A percentile compares a stretch with the other conserved stretches of the same genome.
These are phyloP conservation scores for Citrus sp. DNA, from an alignment of 345 rosid species.

Conservation along the genomic window DNA sequence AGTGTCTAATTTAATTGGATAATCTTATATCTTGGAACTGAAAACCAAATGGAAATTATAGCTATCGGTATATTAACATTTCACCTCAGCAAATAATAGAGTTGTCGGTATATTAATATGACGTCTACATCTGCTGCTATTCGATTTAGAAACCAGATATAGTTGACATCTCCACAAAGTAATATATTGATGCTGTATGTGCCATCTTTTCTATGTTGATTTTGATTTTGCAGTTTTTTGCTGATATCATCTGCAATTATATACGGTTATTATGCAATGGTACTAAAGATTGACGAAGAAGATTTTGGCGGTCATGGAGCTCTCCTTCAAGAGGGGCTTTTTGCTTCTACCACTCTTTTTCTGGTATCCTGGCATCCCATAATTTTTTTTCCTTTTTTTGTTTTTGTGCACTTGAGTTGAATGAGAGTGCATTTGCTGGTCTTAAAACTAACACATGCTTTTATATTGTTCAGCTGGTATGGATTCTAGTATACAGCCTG, in stretches of 20 bases:
- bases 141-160: background rate
- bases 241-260: slow-evolving; percentile 67
- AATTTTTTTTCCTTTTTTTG: background rate
- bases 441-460: slow-evolving; percentile 17
- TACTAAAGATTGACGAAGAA: slow-evolving; percentile 88
- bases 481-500: slow-evolving; percentile 96
- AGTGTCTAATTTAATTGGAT: background rate
- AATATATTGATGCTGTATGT: background rate
- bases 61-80: background rate
- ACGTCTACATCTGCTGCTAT: background rate
- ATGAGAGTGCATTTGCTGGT: background rate
- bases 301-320: slow-evolving; percentile 92
- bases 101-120: too few relatives aligned
- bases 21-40: background rate
- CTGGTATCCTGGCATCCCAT: slow-evolving; percentile 47
- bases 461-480: slow-evolving; percentile 67
- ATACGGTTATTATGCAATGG: slow-evolving; percentile 77
- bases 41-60: background rate
- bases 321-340: slow-evolving; percentile 93
- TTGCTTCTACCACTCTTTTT: slow-evolving; percentile 83
- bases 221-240: slow-evolving; percentile 57
- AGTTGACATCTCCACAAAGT: background rate
- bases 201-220: slow-evolving; percentile 7
- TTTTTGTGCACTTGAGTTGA: background rate
- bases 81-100: background rate